Percentiles rank a stretch among this genome's conserved stretches.
phyloP scores from a whole-genome alignment of 2,329 filamentous ascomycete species.

The Ophiostoma sp. region DNA sequence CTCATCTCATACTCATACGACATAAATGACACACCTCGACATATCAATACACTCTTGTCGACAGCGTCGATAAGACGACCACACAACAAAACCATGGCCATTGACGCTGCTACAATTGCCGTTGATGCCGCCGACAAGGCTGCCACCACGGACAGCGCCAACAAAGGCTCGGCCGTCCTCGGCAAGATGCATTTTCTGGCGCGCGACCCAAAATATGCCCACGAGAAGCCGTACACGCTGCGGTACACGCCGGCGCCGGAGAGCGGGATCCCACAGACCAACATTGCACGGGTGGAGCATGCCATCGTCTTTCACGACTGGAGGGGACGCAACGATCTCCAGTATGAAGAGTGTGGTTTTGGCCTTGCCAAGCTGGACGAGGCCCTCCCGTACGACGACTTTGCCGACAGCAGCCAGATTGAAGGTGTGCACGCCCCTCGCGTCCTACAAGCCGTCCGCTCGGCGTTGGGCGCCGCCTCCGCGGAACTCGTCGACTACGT shows the following conservation, averaged over 20 bases:
- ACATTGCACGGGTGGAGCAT: slow-evolving; percentile 28
- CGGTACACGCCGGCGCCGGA: slow-evolving; percentile 27
- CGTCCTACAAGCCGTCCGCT: slow-evolving; percentile 25
- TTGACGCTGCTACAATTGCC: not conserved
- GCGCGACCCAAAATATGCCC: slow-evolving; percentile 26
- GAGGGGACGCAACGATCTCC: slow-evolving; percentile 21
- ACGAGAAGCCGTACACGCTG: slow-evolving; percentile 30
- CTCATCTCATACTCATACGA: not conserved
- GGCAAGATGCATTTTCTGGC: slow-evolving; percentile 28
- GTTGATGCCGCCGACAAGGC: not conserved
- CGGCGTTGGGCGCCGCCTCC: slow-evolving; percentile 24
- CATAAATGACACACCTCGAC: not conserved
- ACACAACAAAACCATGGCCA: slow-evolving; percentile 4
- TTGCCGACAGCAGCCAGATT: slow-evolving; percentile 11
- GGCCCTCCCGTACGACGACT: slow-evolving; percentile 22
- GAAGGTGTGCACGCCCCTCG: slow-evolving; percentile 24
- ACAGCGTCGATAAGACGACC: not conserved
- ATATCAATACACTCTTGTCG: no score
- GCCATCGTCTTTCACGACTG: slow-evolving; percentile 22
- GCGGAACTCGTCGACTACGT: slow-evolving; percentile 31
- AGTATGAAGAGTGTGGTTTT: slow-evolving; percentile 28
- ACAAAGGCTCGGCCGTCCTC: slow-evolving; percentile 10
- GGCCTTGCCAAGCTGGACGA: slow-evolving; percentile 11
- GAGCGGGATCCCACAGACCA: slow-evolving; percentile 28
- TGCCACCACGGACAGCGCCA: not conserved